These are phyloP conservation scores for Tinospora cordifolia DNA, from an alignment of 164 flowering plant species.

Conservation along the genomic window DNA sequence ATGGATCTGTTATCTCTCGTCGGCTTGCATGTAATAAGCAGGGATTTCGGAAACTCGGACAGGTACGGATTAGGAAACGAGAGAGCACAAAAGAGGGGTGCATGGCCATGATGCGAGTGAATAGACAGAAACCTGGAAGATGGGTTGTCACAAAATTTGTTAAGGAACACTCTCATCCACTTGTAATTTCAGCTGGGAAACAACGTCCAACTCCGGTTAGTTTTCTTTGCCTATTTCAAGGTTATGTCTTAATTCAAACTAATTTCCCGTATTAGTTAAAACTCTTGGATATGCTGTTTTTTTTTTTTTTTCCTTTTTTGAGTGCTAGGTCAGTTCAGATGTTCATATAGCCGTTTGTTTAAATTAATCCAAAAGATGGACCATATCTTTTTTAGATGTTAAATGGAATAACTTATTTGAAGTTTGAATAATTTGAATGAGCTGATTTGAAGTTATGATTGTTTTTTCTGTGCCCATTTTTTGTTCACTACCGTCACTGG, in stretches of 20 bases:
- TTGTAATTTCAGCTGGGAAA: slow-evolving; percentile 34
- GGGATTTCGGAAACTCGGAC: slow-evolving; percentile 20
- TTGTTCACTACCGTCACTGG: no score
- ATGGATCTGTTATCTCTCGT: slow-evolving; percentile 44
- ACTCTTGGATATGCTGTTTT: not conserved
- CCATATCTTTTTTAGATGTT: not conserved
- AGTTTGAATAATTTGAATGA: not conserved
- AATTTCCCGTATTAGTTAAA: not conserved
- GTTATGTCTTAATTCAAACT: not conserved
- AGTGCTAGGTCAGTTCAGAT: not conserved
- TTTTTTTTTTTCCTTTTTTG: not conserved
- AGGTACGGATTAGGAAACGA: slow-evolving; percentile 15
- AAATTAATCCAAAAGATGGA: not conserved
- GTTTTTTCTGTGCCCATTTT: no score
- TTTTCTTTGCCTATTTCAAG: slow-evolving; percentile 3
- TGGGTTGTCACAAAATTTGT: slow-evolving; percentile 56
- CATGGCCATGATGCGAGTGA: slow-evolving; percentile 32
- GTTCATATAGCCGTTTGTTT: not conserved
- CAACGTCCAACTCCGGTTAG: slow-evolving; percentile 44
- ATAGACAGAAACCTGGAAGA: slow-evolving; percentile 42
- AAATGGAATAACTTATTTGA: not conserved
- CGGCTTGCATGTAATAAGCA: slow-evolving; percentile 38
- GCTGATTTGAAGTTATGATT: not conserved
- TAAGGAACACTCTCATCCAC: slow-evolving; percentile 62
- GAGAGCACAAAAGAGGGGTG: slow-evolving; percentile 30